A percentile compares a stretch with the other conserved stretches of the same genome.
Evolutionary conservation across 192 early-diverging fungal genomes (phyloP).

Genomic region (Endogone sp.): DNA sequence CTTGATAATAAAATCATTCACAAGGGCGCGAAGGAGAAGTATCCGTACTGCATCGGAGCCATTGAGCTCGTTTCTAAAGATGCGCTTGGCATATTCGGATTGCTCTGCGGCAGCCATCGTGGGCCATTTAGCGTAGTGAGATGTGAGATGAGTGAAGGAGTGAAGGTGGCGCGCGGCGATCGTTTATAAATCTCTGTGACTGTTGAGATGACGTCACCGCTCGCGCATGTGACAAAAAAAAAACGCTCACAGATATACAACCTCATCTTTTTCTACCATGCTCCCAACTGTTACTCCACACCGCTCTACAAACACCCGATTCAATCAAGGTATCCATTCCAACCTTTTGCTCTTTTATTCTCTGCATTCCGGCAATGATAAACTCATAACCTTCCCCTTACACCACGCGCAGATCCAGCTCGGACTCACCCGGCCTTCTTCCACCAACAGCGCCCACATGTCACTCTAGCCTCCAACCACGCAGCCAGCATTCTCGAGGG

Average conservation of each 20-base stretch:
- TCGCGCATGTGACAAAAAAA: too few species aligned
- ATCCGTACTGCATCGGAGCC: conserved; percentile 39
- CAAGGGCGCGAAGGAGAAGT: too few species aligned
- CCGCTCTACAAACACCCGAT: not conserved
- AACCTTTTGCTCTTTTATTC: not conserved
- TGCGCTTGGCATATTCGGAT: conserved; percentile 15
- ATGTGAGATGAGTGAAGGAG: not conserved
- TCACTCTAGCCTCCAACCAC: conserved; percentile 1
- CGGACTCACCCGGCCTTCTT: conserved; percentile 3
- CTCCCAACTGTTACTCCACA: not conserved
- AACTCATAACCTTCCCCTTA: not conserved
- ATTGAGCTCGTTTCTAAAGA: conserved; percentile 35
- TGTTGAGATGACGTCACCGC: not conserved
- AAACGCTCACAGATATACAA: too few species aligned
- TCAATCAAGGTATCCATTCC: too few species aligned
- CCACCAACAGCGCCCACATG: not conserved
- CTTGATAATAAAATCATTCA: too few species aligned
- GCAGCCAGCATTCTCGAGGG: not conserved
- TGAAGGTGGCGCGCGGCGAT: not conserved
- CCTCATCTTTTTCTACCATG: not conserved
- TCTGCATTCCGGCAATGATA: too few species aligned
- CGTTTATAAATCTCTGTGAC: not conserved
- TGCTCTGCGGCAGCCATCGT: conserved; percentile 1
- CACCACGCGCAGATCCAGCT: not conserved
- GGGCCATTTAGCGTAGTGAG: too few species aligned